Percentiles rank a stretch among this genome's conserved stretches.
Conservation (phyloP, 768 basidiomycete genomes). For the Boletus coccyginus region DNA sequence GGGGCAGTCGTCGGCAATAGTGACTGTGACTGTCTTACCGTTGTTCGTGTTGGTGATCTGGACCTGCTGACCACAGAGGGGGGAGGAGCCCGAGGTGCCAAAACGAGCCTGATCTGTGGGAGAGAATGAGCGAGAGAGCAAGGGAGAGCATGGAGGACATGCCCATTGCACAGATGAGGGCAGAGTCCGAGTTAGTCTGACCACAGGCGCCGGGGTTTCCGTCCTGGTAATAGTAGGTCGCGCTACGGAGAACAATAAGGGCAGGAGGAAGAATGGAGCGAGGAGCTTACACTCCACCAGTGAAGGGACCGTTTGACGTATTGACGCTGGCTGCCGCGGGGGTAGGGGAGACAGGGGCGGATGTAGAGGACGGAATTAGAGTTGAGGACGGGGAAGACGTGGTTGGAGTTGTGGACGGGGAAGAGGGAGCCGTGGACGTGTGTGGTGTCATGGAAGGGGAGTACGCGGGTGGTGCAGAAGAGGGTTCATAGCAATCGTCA, state of each 20-base stretch:
- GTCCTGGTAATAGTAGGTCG: constrained; percentile 68
- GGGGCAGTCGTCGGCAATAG: constrained; percentile 80
- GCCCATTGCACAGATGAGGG: constrained; percentile 64
- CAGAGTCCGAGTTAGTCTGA: constrained; percentile 49
- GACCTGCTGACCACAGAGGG: constrained; percentile 65
- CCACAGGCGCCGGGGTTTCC: constrained; percentile 84
- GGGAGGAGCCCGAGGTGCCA: constrained; percentile 47
- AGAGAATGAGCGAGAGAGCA: neutral
- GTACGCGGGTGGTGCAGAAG: neutral
- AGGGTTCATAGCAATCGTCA: neutral
- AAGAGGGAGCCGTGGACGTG: too few species aligned
- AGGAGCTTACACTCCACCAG: constrained; percentile 44
- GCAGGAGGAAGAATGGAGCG: neutral
- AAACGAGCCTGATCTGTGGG: constrained; percentile 49
- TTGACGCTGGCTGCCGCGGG: neutral
- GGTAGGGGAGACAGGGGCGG: neutral
- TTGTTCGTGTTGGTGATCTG: constrained; percentile 59
- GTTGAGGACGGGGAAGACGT: neutral
- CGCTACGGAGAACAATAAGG: constrained; percentile 34
- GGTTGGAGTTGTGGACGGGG: neutral
- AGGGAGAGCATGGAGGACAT: constrained; percentile 16
- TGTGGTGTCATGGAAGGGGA: neutral
- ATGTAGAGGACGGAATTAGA: neutral
- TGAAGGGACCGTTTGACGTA: constrained; percentile 24
- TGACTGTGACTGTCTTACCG: constrained; percentile 52